Conservation (phyloP, 2,329 filamentous ascomycete genomes). For the Plenodomus lindquistii region DNA sequence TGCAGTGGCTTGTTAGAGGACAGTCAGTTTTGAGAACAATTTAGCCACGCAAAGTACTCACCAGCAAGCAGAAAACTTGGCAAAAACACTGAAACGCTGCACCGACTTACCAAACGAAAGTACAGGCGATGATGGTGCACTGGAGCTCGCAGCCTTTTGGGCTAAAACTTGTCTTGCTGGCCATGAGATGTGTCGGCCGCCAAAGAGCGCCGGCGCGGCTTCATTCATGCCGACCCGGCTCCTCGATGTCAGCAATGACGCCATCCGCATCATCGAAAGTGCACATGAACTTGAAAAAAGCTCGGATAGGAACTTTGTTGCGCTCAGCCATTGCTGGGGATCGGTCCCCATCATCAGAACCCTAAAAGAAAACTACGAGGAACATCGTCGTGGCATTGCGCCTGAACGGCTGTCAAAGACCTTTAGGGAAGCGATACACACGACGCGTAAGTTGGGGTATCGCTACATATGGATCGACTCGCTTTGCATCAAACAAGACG, state of each 20-base stretch:
- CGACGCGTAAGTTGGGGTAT: conserved; percentile 10
- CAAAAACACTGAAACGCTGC: conserved; percentile 8
- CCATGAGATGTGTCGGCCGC: conserved; percentile 14
- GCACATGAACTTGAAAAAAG: conserved; percentile 3
- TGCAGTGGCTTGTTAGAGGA: conserved; percentile 12
- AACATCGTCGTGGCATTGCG: conserved; percentile 12
- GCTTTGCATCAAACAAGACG: conserved; percentile 8
- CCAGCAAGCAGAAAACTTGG: conserved; percentile 11
- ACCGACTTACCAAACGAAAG: background rate
- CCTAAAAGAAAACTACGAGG: conserved; percentile 12
- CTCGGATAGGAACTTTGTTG: conserved; percentile 14
- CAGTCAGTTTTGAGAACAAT: conserved; percentile 5
- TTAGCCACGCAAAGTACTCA: background rate
- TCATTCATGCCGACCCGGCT: conserved; percentile 24
- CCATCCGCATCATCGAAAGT: conserved; percentile 15
- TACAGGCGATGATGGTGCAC: conserved; percentile 18
- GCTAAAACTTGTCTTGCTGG: conserved; percentile 11
- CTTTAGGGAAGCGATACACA: conserved; percentile 18
- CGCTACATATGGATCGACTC: conserved; percentile 9
- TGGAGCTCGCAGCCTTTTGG: conserved; percentile 25
- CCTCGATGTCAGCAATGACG: conserved; percentile 16
- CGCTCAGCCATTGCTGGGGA: conserved; percentile 33
- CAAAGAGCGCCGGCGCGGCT: background rate
- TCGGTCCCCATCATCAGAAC: conserved; percentile 22
- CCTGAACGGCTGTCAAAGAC: conserved; percentile 14